Base-by-base conservation (phyloP, 495 filamentous ascomycete species). In the Talaromyces adpressus region DNA sequence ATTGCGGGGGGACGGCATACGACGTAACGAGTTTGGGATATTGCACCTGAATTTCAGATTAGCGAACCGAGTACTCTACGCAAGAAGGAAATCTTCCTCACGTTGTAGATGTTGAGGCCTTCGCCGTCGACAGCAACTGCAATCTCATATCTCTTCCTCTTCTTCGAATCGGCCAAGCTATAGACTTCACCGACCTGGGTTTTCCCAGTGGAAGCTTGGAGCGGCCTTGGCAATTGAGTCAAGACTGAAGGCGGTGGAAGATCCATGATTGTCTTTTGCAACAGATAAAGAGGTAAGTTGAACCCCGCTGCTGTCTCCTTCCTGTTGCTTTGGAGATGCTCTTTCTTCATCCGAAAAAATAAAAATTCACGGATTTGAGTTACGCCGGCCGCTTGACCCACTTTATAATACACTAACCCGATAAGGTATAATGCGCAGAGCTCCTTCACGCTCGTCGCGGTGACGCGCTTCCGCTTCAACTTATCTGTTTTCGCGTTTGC, bases 71-170 rank as follows among this genome's bases (percentile, higher is more conserved):
- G 36, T 27, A n/a, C 2, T 18, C 54, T 27, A 45, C 27, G n/a
- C 7, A 45, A 65, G 59, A 18, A 27, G 18, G n/a, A 6, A 16
- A 16, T 22, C 2, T 29, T 2, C 47, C 82, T 64, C 75, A 98
- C 93, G 82, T 97, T 89, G 77, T 97, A 97, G 56, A 99, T 86
- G 71, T 92, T 94, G 14, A 97, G 82, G 14, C 90, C 88, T 70
- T 97, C 92, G 62, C 92, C 92, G 76, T 99, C 92, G 68, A 97
- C 86, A 8, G 89, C 90, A 8, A 94, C 86, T 12, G 84, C 89
- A 61, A 98, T 75, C 74, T 99, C 95, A 68, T 84, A 81, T 66
- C 94, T 83, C 77, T 97, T 97, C 69, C 90, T 84, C 79, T 93
- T 96, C 77, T 84, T 91, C 34, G 82, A 83, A 18, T 87, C 87